phyloP scores from a whole-genome alignment of 2,329 filamentous ascomycete species.

The Cercospora zeina region DNA sequence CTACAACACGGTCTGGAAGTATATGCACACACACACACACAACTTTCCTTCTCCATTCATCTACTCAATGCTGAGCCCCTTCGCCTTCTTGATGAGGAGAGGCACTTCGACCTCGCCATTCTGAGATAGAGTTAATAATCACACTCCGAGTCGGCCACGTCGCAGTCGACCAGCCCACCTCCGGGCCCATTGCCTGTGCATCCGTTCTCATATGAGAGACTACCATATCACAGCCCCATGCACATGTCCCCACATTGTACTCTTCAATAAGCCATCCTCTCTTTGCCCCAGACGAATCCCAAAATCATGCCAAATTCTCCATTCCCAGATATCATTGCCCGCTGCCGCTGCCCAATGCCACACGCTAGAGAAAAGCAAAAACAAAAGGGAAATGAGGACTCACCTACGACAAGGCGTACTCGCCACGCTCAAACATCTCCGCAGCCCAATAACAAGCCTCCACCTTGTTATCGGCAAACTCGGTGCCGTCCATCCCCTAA shows the following conservation, averaged over 20 bases:
- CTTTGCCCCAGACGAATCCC: no score
- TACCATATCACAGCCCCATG: not conserved
- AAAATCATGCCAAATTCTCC: not conserved
- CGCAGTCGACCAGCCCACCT: not conserved
- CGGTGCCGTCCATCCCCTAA: constrained; percentile 72
- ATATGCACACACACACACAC: no score
- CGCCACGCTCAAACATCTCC: constrained; percentile 75
- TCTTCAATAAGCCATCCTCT: not conserved
- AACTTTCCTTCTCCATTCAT: not conserved
- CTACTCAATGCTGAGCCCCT: not conserved
- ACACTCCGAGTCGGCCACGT: not conserved
- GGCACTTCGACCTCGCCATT: constrained; percentile 9
- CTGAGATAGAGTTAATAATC: not conserved
- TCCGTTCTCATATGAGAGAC: not conserved
- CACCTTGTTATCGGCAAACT: constrained; percentile 86
- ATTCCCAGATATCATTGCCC: not conserved
- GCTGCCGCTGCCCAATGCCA: not conserved
- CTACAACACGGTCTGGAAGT: no score
- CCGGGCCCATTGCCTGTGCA: not conserved
- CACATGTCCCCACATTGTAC: not conserved
- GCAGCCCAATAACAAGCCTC: constrained; percentile 77
- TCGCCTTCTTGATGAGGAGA: not conserved
- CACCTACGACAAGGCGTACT: constrained; percentile 31
- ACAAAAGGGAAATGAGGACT: constrained; percentile 1
- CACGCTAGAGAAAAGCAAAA: not conserved